Conservation (phyloP, 2,329 filamentous ascomycete species). For the Colletotrichum abscissum region DNA sequence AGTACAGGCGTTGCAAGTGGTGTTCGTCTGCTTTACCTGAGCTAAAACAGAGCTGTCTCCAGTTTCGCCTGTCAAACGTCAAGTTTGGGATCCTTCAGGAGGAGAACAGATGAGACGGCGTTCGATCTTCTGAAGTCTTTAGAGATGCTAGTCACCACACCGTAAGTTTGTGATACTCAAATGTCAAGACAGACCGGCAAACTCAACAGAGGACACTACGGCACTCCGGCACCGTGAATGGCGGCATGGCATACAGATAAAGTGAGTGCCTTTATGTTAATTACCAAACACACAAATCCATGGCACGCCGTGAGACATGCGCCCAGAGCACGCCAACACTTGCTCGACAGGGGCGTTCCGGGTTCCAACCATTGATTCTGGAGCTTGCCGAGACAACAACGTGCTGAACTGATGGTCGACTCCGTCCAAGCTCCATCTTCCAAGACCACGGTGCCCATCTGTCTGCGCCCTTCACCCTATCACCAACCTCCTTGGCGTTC, state of each 20-base stretch:
- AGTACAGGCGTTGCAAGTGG: neutral
- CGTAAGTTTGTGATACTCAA: neutral
- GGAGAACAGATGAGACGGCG: neutral
- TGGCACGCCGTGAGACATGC: constrained; percentile 29
- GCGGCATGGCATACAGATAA: neutral
- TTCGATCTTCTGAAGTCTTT: neutral
- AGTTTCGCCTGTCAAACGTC: constrained; percentile 1
- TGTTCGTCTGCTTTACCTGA: neutral
- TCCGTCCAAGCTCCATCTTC: constrained; percentile 20
- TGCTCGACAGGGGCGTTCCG: constrained; percentile 28
- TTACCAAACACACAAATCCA: neutral
- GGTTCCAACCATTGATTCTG: constrained; percentile 3
- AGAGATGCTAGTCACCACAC: neutral
- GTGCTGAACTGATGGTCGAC: neutral
- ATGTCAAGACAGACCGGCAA: neutral
- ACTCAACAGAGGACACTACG: neutral
- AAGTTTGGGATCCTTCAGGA: neutral
- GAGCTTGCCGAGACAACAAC: constrained; percentile 26
- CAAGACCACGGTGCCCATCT: constrained; percentile 5
- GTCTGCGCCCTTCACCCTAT: constrained; percentile 3
- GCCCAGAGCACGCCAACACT: constrained; percentile 29
- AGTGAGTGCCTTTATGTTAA: neutral
- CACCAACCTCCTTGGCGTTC: constrained; percentile 30
- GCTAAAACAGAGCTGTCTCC: neutral
- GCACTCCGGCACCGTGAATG: constrained; percentile 4